phyloP scores from a whole-genome alignment of 2,329 filamentous ascomycete genomes.

The Lomentospora prolificans region DNA sequence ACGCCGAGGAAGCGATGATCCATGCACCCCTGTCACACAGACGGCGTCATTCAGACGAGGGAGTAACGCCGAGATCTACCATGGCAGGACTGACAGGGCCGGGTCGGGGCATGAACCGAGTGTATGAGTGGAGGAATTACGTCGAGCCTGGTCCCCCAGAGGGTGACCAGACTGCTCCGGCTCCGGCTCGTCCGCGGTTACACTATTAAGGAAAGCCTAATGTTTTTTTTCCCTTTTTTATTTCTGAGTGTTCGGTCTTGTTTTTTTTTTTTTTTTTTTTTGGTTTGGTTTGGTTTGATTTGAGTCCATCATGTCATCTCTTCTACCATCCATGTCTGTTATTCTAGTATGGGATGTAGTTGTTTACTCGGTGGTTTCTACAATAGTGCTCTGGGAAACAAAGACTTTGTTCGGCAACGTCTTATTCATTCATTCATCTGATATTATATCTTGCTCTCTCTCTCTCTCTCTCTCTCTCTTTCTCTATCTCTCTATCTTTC shows the following conservation, averaged over 20 bases:
- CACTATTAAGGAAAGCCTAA: neutral
- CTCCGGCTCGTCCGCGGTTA: neutral
- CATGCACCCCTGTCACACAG: neutral
- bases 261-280: neutral
- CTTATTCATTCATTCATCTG: neutral
- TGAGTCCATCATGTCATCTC: neutral
- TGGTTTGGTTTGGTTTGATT: neutral
- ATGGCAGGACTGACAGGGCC: constrained; percentile 5
- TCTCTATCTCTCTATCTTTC: too few relatives aligned
- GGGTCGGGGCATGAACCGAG: constrained; percentile 6
- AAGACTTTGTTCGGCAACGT: neutral
- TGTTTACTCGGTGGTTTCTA: neutral
- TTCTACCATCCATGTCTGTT: neutral
- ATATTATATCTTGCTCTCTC: neutral
- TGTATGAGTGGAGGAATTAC: constrained; percentile 7
- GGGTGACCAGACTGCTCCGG: neutral
- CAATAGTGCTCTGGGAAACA: neutral
- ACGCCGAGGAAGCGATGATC: neutral
- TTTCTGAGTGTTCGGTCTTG: too few relatives aligned
- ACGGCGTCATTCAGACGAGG: constrained; percentile 3
- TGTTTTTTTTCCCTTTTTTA: too few relatives aligned
- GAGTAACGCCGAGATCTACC: neutral
- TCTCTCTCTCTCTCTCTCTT: neutral
- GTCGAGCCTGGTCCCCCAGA: constrained; percentile 3
- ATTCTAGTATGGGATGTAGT: neutral